Base-by-base conservation (phyloP, 805 yeast genomes). In the Spathaspora girioi region DNA sequence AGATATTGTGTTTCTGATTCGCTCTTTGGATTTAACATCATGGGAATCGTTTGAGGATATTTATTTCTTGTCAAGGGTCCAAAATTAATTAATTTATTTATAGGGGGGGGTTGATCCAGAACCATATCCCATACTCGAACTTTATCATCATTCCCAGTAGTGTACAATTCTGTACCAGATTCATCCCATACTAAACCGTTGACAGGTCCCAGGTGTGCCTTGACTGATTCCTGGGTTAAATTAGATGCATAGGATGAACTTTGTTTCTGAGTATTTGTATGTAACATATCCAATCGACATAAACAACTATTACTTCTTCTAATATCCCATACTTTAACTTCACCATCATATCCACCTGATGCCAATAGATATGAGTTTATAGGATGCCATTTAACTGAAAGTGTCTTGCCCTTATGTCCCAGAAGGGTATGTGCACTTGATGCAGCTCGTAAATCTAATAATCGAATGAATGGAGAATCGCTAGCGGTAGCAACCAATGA, bases 301-400 rank as follows among this genome's bases (percentile, higher is more conserved):
- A 89, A 65, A 59, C 89, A 85, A 35, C 86, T 78, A 15, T 76
- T 73, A 20, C 89, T 80, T 46, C 87, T 70, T 45, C 98, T 69
- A 10, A 90, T 78, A 63, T 92, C 98, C 97, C 97, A 92, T 0
- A 92, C 63, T 48, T 87, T 77, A 8, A 87, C 84, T 45, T 84
- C 84, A 0, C 97, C 97, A 58, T 86, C 89, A 15, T 81, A 78
- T 18, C 93, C 91, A 1, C 96, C 97, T 3, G 90, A 78, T 0
- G 92, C 91, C 1, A 92, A 70, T 3, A 87, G 54, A 59, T 86
- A 68, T 0, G 82, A 67, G 54, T 80, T 70, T 7, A 70, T 69
- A 0, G 96, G 96, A 45, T 87, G 86, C 93, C 96, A 90, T 59
- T 83, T 81, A 29, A 86, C 82, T 26, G 82, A 67, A 44, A 83